These are phyloP conservation scores for sunflower (Helianthus annuus) DNA, from an alignment of 129 eudicot species.

Conservation along the genomic window DNA sequence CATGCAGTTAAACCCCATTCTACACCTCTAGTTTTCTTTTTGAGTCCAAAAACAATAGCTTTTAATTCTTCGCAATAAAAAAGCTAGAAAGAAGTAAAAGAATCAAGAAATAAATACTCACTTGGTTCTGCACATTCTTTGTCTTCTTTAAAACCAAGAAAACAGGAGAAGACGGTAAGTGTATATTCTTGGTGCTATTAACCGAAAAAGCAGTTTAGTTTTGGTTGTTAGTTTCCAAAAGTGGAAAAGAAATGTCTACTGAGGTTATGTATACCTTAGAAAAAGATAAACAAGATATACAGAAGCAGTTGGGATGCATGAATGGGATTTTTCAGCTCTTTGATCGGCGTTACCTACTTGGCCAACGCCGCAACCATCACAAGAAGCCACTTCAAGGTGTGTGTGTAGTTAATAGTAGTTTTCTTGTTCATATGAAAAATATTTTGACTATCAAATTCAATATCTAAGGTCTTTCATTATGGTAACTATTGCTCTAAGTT, in stretches of 20 bases:
- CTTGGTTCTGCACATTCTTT: slow-evolving; percentile 42
- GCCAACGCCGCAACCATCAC: slow-evolving; percentile 48
- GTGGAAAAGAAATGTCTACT: slow-evolving; percentile 47
- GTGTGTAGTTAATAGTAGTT: neutral
- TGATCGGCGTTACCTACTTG: slow-evolving; percentile 58
- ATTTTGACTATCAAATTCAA: neutral
- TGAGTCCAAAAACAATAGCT: slow-evolving; percentile 3
- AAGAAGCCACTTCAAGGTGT: slow-evolving; percentile 46
- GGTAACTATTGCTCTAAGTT: neutral
- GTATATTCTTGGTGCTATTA: no score
- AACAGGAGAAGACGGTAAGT: neutral
- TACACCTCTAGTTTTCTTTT: slow-evolving; percentile 20
- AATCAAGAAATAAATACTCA: neutral
- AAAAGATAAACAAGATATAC: slow-evolving; percentile 55
- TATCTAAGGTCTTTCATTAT: slow-evolving; percentile 4
- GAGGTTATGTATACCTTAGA: slow-evolving; percentile 41
- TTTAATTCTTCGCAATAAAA: slow-evolving; percentile 24
- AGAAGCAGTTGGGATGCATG: slow-evolving; percentile 91
- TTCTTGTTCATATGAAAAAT: neutral
- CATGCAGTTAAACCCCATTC: slow-evolving; percentile 29
- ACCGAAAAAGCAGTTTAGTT: slow-evolving; percentile 5
- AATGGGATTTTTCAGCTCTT: slow-evolving; percentile 84
- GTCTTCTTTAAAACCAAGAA: slow-evolving; percentile 21
- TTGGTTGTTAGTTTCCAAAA: slow-evolving; percentile 13
- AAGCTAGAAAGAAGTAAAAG: slow-evolving; percentile 2